Evolutionary conservation across 345 rosid genomes (phyloP), one percentile per base, ranked within the genome.

Genomic region (Schrenkiella parvula): DNA sequence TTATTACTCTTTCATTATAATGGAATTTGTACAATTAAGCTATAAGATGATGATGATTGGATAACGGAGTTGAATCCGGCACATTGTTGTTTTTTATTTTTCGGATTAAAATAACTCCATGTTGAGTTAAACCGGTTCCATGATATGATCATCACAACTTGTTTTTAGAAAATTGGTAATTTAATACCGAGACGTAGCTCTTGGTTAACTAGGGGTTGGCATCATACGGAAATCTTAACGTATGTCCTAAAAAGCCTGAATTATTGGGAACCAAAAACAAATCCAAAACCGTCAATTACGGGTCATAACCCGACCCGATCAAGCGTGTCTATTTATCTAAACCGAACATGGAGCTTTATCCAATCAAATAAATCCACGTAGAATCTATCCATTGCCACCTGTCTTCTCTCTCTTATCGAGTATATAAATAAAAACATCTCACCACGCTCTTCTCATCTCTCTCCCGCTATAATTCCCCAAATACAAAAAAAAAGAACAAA

Each of bases 301-400:
- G 28, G 11, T 46, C 55, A 29, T 32, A 50, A 13, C 46, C 52
- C 69, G 22, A 76, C 64, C 66, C 69, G 73, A 82, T 80, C 84
- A 82, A 81, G 72, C 64, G 21, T 55, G 72, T 63, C 38, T 7
- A 23, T 73, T 80, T 74, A 13, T 11, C 11, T n/a, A n/a, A 8
- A 25, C 34, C 28, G 37, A 29, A 47, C 35, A 58, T 57, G 68
- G 46, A 60, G 2, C 23, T 57, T 52, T 8, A 0, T 60, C 11
- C 43, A 52, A 34, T 85, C 78, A 75, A 47, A 55, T 4, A 79
- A 64, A 13, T 56, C 80, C 88, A 87, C 96, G 90, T 92, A 90
- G 82, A 32, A 0, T 0, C 0, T 4, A 14, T 4, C 29, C 15
- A 81, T 71, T 75, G 72, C 82, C 14, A 8, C 0, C 8, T 52